Evolutionary conservation across 2,329 filamentous ascomycete species (phyloP), one percentile per base, ranked within the genome.

Genomic region (Camillea tinctor): DNA sequence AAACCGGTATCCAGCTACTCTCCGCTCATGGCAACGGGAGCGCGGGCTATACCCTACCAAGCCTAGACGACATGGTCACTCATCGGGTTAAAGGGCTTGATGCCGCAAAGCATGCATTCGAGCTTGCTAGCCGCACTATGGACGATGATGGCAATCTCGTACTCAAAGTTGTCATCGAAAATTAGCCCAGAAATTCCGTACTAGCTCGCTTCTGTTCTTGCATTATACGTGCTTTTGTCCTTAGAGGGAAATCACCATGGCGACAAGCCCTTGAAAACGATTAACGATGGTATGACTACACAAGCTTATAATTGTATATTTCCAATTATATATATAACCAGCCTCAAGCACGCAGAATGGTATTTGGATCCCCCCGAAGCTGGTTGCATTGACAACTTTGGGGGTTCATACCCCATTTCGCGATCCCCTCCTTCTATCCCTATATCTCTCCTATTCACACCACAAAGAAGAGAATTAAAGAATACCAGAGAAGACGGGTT

Each of bases 61-160:
- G 83, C 64, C 82, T 92, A 59, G 84, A 88, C 54, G 84, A 87
- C 68, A 83, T 92, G 79, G 84, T 92, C n/a, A 92, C 89, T 3
- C 89, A 92, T 73, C 82, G 85, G 6, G 89, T 88, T 73, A 84
- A 82, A 62, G 89, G 89, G 0, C 76, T 92, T 0, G 84, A 81
- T 15, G 79, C 82, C 26, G 86, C 85, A 6, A 81, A 82, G 58
- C 78, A 81, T 51, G 89, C 88, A 1, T 92, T 92, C 70, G 86
- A 89, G 68, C 82, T 92, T 71, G 90, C 89, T 1, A 83, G 85
- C 15, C 84, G 85, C 68, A 91, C 88, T 0, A 81, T 83, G 44
- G 90, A 92, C 68, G 84, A 86, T 30, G 77, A 87, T 1, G 88
- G 88, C 0, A 88, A 86, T 19, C 74, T 92, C 56, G 88, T 92